These are phyloP conservation scores for Neurospora sp. DNA, from an alignment of 495 filamentous ascomycete genomes.

Conservation along the genomic window DNA sequence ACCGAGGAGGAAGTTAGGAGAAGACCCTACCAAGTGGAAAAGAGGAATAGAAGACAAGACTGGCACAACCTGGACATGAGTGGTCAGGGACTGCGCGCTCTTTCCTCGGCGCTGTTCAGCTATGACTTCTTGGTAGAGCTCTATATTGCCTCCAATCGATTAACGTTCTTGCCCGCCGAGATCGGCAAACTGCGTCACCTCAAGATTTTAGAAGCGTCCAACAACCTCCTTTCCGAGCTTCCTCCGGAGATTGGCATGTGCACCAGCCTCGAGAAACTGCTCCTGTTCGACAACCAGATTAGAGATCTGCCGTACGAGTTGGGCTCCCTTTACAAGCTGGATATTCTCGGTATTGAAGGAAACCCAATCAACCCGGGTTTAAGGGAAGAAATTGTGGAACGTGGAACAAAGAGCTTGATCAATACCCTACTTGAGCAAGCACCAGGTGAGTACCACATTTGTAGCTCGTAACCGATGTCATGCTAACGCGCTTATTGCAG, in stretches of 20 bases:
- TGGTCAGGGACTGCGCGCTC: constrained; percentile 78
- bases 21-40: constrained; percentile 44
- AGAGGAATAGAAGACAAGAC: constrained; percentile 56
- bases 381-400: constrained; percentile 69
- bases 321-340: constrained; percentile 74
- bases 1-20: constrained; percentile 54
- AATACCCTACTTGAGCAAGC: constrained; percentile 70
- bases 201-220: constrained; percentile 72
- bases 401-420: constrained; percentile 78
- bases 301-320: constrained; percentile 73
- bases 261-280: constrained; percentile 66
- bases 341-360: constrained; percentile 84
- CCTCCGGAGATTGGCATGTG: constrained; percentile 95
- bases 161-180: constrained; percentile 60
- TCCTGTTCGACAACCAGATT: constrained; percentile 84
- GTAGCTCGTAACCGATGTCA: neutral
- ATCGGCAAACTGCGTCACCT: constrained; percentile 75
- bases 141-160: constrained; percentile 83
- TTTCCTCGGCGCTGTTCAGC: constrained; percentile 66
- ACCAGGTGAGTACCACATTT: constrained; percentile 50
- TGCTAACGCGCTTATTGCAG: constrained; percentile 26
- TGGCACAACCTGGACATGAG: constrained; percentile 91
- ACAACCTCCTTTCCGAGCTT: constrained; percentile 73
- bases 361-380: constrained; percentile 68
- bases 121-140: constrained; percentile 83